A percentile compares a stretch with the other conserved stretches of the same genome.
phyloP scores from a whole-genome alignment of 176 grass and related monocot genomes.

The Miscanthus lutarioriparius region DNA sequence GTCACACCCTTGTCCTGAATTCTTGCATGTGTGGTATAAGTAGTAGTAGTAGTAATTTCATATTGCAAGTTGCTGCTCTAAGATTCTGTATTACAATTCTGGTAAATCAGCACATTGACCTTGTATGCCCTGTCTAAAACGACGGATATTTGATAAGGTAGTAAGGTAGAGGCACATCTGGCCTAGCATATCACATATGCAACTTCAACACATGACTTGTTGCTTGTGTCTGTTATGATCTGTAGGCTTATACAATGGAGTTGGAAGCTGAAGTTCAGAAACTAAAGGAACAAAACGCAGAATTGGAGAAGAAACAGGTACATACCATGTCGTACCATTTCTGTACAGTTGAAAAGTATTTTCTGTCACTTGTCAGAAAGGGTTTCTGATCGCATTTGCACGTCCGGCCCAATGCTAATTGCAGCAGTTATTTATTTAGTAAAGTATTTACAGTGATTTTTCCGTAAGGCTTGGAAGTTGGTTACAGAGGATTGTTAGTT shows the following conservation, averaged over 20 bases:
- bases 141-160: not conserved
- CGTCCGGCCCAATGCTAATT: not conserved
- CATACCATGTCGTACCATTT: not conserved
- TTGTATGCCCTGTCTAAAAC: constrained; percentile 16
- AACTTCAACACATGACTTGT: not conserved
- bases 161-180: not conserved
- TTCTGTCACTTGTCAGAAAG: not conserved
- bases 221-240: constrained; percentile 21
- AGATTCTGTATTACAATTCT: not conserved
- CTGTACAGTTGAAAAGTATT: not conserved
- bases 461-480: not conserved
- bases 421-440: not conserved
- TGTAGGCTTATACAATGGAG: constrained; percentile 79
- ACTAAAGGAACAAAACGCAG: constrained; percentile 65
- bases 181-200: not conserved
- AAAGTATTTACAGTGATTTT: not conserved
- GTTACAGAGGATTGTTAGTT: not conserved
- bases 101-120: not conserved
- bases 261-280: constrained; percentile 86
- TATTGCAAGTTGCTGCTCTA: constrained; percentile 16
- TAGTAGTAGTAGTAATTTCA: not conserved
- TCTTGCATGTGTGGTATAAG: constrained; percentile 17
- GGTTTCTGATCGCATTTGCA: not conserved
- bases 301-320: constrained; percentile 81
- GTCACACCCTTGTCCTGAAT: constrained; percentile 36